Base-by-base conservation (phyloP, 208 protist genomes). In the Leptomonas pyrrhocoris region DNA sequence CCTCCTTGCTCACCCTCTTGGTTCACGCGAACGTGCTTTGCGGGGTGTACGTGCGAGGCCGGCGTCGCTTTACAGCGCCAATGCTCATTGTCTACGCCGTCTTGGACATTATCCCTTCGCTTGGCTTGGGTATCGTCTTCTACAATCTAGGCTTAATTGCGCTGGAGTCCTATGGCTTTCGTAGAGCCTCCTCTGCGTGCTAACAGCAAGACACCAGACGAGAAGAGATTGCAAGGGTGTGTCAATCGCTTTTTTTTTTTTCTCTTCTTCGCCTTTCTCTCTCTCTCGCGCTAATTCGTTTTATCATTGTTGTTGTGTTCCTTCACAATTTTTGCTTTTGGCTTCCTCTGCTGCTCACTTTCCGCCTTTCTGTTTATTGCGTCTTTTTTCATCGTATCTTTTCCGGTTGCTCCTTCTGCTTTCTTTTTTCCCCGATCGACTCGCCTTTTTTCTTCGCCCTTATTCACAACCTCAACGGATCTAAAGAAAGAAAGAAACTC, bases 31-130 rank as follows among this genome's bases (percentile, higher is more conserved):
- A 56, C 25, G 74, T 67, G 43, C 48, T 94, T 28, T 68, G 79
- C 53, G 57, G 54, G 9, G 27, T 89, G 25, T 80, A 80, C 60
- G 25, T 74, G 49, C 58, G 66, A 18, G 64, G 55, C 42, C 53
- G 56, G 38, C 50, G 54, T 4, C 80, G 61, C 46, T 45, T 89
- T 50, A 78, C 53, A 45, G 28, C 73, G 12, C 53, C 84, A 23
- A 78, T 83, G 76, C 60, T 93, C 28, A 36, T 82, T n/a, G 74
- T 88, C 11, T 95, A 95, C 65, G 62, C 83, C 12, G 18, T 78
- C 27, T 74, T 87, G 27, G 90, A 95, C 50, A 19, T 83, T 16
- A 31, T 90, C 12, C 90, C 90, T 15, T 95, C 90, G 4, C 64
- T 91, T 0, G 63, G 82, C 0, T 40, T 88, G 13, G 51, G 49